phyloP scores from a whole-genome alignment of 257 asterid genomes.

The Fraxinus anomala region DNA sequence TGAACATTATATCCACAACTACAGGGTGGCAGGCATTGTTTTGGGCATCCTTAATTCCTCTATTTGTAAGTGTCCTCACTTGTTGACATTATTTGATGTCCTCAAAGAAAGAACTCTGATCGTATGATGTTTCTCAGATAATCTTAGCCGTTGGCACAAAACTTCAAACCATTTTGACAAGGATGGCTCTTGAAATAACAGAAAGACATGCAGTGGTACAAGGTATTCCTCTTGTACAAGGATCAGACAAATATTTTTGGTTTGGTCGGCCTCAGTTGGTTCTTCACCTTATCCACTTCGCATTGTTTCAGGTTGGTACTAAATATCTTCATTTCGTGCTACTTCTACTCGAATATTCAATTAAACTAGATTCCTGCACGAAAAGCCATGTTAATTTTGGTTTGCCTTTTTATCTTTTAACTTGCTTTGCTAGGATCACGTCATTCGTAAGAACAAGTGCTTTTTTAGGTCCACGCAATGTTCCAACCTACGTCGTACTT shows the following conservation, averaged over 20 bases:
- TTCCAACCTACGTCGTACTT: no score
- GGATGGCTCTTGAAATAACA: slow-evolving; percentile 79
- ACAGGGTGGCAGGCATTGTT: slow-evolving; percentile 83
- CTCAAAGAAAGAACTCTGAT: slow-evolving; percentile 16
- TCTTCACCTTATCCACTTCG: slow-evolving; percentile 81
- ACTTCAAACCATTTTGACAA: slow-evolving; percentile 76
- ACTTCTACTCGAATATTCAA: neutral
- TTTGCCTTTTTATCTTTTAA: no score
- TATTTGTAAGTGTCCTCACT: slow-evolving; percentile 58
- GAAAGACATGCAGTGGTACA: slow-evolving; percentile 90
- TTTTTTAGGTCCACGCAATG: no score
- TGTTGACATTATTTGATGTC: slow-evolving; percentile 9
- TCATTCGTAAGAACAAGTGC: no score
- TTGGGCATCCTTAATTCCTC: slow-evolving; percentile 92
- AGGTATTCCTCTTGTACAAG: slow-evolving; percentile 95
- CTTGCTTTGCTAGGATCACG: no score
- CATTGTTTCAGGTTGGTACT: slow-evolving; percentile 75
- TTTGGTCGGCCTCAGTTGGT: slow-evolving; percentile 71
- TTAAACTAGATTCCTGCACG: neutral
- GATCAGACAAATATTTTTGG: slow-evolving; percentile 82
- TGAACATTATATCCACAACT: slow-evolving; percentile 20
- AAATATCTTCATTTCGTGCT: neutral
- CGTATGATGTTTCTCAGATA: slow-evolving; percentile 44
- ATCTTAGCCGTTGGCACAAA: slow-evolving; percentile 88
- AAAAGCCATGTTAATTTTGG: neutral